Conservation (phyloP, 2,329 filamentous ascomycete genomes). For the Colletotrichum falcatum region DNA sequence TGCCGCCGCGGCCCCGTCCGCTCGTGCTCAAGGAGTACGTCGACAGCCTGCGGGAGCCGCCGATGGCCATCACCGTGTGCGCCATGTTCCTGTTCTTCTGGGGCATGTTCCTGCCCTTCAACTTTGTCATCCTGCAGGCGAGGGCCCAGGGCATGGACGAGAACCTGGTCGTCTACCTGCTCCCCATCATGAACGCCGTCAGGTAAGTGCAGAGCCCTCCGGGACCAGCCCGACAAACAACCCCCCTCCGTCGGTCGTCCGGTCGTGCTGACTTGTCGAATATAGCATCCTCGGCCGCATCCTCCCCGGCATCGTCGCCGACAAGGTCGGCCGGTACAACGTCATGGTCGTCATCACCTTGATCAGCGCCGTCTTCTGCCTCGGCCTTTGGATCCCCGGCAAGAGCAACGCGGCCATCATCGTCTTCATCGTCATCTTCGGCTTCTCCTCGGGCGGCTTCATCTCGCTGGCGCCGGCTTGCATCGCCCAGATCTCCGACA, state of each 20-base stretch:
- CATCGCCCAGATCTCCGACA: constrained; percentile 77
- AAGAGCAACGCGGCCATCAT: constrained; percentile 68
- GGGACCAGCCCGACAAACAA: neutral
- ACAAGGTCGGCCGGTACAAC: constrained; percentile 60
- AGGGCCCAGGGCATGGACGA: constrained; percentile 56
- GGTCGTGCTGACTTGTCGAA: neutral
- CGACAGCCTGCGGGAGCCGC: constrained; percentile 58
- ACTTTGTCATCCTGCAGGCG: constrained; percentile 64
- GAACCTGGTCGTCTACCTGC: constrained; percentile 58
- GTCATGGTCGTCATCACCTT: constrained; percentile 64
- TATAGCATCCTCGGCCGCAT: constrained; percentile 64
- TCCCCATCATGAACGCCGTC: constrained; percentile 69
- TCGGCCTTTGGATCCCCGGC: constrained; percentile 63
- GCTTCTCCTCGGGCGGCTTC: constrained; percentile 76
- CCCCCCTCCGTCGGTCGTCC: no score
- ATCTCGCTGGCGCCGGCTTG: constrained; percentile 72
- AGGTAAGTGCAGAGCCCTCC: constrained; percentile 50
- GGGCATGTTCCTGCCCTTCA: constrained; percentile 67
- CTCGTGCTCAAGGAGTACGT: constrained; percentile 61
- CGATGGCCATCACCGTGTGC: constrained; percentile 56
- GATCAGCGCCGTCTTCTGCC: constrained; percentile 58
- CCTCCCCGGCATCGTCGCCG: constrained; percentile 61
- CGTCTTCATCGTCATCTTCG: constrained; percentile 75
- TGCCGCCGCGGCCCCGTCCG: constrained; percentile 59
- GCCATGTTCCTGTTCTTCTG: constrained; percentile 67